Evolutionary conservation across 23 red algal genomes (phyloP).

Genomic region (Gracilaria domingensis): DNA sequence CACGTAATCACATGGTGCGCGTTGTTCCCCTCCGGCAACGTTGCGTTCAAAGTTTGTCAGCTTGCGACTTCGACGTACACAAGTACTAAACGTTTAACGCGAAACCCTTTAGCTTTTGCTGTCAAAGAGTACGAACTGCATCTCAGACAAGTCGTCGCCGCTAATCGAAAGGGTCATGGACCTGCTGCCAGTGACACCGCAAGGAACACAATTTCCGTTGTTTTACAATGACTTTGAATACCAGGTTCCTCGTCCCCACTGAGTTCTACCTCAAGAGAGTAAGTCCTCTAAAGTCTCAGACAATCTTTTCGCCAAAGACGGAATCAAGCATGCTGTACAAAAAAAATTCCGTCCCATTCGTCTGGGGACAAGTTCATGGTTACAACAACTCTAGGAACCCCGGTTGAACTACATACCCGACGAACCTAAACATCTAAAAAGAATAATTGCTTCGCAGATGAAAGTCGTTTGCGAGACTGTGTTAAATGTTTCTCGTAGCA

Average conservation of each 20-base stretch:
- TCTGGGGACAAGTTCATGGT: not conserved
- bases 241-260: not conserved
- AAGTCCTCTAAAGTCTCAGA: not conserved
- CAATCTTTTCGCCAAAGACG: conserved; percentile 12
- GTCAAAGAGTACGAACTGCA: not conserved
- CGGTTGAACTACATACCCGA: conserved; percentile 7
- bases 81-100: too few relatives aligned
- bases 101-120: too few relatives aligned
- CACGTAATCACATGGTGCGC: too few relatives aligned
- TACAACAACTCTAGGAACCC: not conserved
- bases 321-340: conserved; percentile 31
- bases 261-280: not conserved
- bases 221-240: conserved; percentile 1
- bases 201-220: conserved; percentile 19
- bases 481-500: not conserved
- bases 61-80: too few relatives aligned
- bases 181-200: not conserved
- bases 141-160: not conserved
- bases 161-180: not conserved
- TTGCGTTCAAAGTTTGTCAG: too few relatives aligned
- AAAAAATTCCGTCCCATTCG: not conserved
- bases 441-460: conserved; percentile 12
- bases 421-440: conserved; percentile 13
- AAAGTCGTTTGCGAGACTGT: not conserved
- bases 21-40: too few relatives aligned